These are phyloP conservation scores for Filobasidium floriforme DNA, from an alignment of 768 basidiomycete genomes.

Conservation along the genomic window DNA sequence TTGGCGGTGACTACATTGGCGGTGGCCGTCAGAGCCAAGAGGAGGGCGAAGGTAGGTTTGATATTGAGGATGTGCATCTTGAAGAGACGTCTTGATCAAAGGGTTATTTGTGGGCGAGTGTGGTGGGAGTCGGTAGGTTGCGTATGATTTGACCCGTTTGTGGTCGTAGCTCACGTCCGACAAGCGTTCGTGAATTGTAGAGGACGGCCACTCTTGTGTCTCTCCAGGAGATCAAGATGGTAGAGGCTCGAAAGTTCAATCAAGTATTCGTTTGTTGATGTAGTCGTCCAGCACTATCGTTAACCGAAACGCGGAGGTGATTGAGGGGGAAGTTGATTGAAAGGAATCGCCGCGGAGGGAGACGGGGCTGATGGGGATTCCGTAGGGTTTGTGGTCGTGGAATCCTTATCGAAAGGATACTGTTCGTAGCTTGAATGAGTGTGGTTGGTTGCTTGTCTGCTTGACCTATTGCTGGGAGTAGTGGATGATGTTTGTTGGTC, in stretches of 20 bases:
- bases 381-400: background rate
- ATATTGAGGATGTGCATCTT: background rate
- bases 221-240: too few species aligned
- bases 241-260: too few species aligned
- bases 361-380: background rate
- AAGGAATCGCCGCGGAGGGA: background rate
- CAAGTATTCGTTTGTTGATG: too few species aligned
- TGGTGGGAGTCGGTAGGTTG: too few species aligned
- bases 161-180: too few species aligned
- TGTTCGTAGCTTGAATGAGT: background rate
- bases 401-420: background rate
- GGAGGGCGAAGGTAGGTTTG: background rate
- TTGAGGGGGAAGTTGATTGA: background rate
- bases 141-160: too few species aligned
- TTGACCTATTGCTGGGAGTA: background rate
- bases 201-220: too few species aligned
- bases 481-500: background rate
- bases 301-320: too few species aligned
- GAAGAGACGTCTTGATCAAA: background rate
- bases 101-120: background rate
- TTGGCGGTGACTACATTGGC: slow-evolving; percentile 9
- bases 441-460: background rate
- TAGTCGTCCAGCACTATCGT: too few species aligned
- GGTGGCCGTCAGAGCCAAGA: background rate
- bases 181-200: too few species aligned